Conservation (phyloP, 23 red algal species). For the Gracilaria gracilis region DNA sequence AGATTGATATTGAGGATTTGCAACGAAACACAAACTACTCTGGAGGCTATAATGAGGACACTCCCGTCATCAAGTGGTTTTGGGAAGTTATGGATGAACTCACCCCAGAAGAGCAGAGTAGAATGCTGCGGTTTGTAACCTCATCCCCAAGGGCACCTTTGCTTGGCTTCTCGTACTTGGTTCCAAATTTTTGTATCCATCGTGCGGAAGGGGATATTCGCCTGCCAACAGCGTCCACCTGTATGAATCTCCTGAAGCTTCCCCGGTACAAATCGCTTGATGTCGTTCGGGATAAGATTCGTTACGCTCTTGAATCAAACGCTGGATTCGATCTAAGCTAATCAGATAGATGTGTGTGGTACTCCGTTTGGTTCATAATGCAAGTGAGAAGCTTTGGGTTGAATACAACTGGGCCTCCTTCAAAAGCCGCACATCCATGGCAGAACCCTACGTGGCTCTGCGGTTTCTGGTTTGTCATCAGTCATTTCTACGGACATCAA, state of each 20-base stretch:
- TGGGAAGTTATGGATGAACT: slow-evolving; percentile 86
- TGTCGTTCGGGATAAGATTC: slow-evolving; percentile 83
- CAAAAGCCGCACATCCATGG: too few relatives aligned
- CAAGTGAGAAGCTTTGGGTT: not conserved
- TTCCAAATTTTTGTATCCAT: slow-evolving; percentile 96
- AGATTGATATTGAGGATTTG: slow-evolving; percentile 87
- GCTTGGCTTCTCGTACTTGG: slow-evolving; percentile 93
- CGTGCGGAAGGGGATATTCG: slow-evolving; percentile 89
- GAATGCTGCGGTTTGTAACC: slow-evolving; percentile 97
- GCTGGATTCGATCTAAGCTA: slow-evolving; percentile 96
- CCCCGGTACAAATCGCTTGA: slow-evolving; percentile 80
- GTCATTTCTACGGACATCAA: too few relatives aligned
- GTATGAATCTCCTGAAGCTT: slow-evolving; percentile 99
- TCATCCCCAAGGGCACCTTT: slow-evolving; percentile 92
- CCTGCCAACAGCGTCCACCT: slow-evolving; percentile 93
- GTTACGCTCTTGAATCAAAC: slow-evolving; percentile 84
- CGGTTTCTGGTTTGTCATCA: too few relatives aligned
- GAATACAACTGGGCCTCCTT: not conserved
- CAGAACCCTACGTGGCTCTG: too few relatives aligned
- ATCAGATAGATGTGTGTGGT: not conserved
- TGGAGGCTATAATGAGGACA: slow-evolving; percentile 90
- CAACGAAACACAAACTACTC: slow-evolving; percentile 82
- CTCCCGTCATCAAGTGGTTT: slow-evolving; percentile 83
- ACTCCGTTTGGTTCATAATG: not conserved
- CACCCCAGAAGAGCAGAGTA: slow-evolving; percentile 75